phyloP scores from a whole-genome alignment of 306 rosid genomes.

The Fragaria iinumae region DNA sequence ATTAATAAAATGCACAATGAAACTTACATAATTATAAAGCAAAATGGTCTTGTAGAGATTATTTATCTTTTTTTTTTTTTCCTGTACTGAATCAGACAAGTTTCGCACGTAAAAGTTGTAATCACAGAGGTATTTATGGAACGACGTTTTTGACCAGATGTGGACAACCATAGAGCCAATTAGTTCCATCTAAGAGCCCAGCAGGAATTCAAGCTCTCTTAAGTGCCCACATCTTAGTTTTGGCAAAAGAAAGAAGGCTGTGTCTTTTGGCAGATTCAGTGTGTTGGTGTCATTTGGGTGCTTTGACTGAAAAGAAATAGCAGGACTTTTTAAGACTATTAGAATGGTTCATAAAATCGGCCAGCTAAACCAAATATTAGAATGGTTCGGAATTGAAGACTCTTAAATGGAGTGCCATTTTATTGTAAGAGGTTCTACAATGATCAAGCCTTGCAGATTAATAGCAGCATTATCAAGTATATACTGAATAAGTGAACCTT shows the following conservation, averaged over 20 bases:
- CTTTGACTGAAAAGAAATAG: not conserved
- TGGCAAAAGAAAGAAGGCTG: not conserved
- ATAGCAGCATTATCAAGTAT: not conserved
- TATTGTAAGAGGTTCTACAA: not conserved
- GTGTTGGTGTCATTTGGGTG: not conserved
- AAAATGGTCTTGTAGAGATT: not conserved
- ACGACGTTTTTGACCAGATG: not conserved
- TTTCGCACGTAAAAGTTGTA: not conserved
- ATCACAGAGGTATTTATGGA: not conserved
- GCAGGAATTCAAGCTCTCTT: not conserved
- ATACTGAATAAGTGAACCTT: conserved; percentile 44
- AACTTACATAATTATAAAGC: not conserved
- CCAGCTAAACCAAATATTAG: not conserved
- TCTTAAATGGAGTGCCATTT: not conserved
- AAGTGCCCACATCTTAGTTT: not conserved
- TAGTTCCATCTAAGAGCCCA: not conserved
- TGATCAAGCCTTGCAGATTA: not conserved
- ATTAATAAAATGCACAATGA: not conserved
- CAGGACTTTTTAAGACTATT: not conserved
- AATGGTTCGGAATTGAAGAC: not conserved
- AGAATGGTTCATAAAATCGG: not conserved
- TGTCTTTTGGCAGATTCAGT: not conserved
- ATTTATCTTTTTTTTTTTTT: not conserved
- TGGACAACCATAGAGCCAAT: not conserved
- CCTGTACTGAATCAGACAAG: not conserved